Evolutionary conservation across 441 rosid species (phyloP).

Genomic region (Adansonia madagascariensis): DNA sequence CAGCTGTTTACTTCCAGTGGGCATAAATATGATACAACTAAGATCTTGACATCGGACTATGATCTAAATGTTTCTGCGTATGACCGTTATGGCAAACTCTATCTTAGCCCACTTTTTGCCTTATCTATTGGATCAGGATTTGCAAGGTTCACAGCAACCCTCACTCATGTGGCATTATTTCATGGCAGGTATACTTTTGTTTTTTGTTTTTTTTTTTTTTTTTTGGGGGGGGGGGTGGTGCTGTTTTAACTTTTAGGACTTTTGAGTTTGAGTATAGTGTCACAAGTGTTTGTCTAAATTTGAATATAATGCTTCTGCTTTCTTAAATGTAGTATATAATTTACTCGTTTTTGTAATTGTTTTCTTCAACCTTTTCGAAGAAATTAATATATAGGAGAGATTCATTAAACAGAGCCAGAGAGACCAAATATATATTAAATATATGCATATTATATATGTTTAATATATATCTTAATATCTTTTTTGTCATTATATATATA

Average conservation of each 20-base stretch:
- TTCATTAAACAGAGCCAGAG: too few relatives aligned
- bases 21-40: constrained; percentile 79
- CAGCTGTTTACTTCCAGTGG: constrained; percentile 77
- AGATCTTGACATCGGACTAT: constrained; percentile 70
- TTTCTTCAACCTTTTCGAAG: not conserved
- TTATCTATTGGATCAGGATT: constrained; percentile 90
- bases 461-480: too few relatives aligned
- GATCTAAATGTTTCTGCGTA: constrained; percentile 71
- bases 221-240: too few relatives aligned
- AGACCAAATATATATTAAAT: too few relatives aligned
- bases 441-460: too few relatives aligned
- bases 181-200: constrained; percentile 65
- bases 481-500: too few relatives aligned
- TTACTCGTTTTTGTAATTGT: not conserved
- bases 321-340: not conserved
- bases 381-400: too few relatives aligned
- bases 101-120: constrained; percentile 88
- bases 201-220: too few relatives aligned
- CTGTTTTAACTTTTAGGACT: not conserved
- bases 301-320: not conserved
- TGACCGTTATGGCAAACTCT: constrained; percentile 75
- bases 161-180: constrained; percentile 88
- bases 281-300: too few relatives aligned
- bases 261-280: not conserved
- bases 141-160: constrained; percentile 83